phyloP scores from a whole-genome alignment of 2,329 filamentous ascomycete species.

The Colletotrichum liriopes region DNA sequence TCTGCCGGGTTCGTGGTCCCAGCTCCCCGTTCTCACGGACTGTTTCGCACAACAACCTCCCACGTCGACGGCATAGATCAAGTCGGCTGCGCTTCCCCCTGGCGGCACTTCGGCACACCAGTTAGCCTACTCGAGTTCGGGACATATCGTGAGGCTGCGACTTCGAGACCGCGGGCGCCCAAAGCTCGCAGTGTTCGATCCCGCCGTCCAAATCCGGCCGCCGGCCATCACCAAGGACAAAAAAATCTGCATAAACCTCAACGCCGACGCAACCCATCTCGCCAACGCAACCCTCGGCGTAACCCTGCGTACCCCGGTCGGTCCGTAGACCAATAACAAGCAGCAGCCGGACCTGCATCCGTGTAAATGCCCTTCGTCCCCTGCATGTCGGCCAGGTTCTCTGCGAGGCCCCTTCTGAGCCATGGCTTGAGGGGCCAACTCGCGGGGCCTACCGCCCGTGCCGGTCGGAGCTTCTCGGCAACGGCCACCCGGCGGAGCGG shows the following conservation, averaged over 20 bases:
- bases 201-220: neutral
- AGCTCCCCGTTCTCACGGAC: slow-evolving; percentile 5
- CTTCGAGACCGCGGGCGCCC: neutral
- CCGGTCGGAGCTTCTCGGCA: slow-evolving; percentile 45
- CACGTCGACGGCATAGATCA: neutral
- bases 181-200: neutral
- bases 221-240: neutral
- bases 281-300: slow-evolving; percentile 33
- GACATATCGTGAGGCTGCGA: neutral
- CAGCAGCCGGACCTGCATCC: slow-evolving; percentile 12
- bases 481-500: slow-evolving; percentile 43
- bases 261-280: slow-evolving; percentile 40
- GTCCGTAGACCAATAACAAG: slow-evolving; percentile 31
- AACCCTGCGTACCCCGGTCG: slow-evolving; percentile 25
- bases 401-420: slow-evolving; percentile 49
- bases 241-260: slow-evolving; percentile 18
- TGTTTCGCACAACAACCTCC: slow-evolving; percentile 12
- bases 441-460: slow-evolving; percentile 30
- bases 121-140: neutral
- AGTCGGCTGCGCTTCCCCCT: neutral
- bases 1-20: neutral
- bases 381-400: slow-evolving; percentile 51
- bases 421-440: slow-evolving; percentile 36
- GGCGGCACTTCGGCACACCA: neutral
- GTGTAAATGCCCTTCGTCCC: slow-evolving; percentile 25